phyloP scores from a whole-genome alignment of 2,329 filamentous ascomycete genomes.

The Pestalotiopsis sp. region DNA sequence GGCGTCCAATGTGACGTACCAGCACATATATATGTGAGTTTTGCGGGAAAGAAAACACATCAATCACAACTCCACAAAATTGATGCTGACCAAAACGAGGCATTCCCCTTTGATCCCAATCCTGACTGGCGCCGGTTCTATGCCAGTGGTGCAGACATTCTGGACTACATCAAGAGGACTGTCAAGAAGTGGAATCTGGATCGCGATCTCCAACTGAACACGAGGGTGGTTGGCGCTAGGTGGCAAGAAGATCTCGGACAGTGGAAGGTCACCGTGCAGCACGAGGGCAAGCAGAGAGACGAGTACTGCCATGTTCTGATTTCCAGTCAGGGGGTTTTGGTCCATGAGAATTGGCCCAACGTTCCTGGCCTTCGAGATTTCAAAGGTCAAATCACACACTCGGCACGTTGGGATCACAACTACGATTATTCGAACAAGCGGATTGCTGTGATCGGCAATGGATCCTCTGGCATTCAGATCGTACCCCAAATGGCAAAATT shows the following conservation, averaged over 20 bases:
- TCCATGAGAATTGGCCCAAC: conserved; percentile 24
- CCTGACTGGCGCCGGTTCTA: conserved; percentile 62
- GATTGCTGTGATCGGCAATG: conserved; percentile 7
- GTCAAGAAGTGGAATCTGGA: conserved; percentile 47
- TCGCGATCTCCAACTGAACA: conserved; percentile 36
- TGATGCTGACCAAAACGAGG: conserved; percentile 17
- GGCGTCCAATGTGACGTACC: conserved; percentile 31
- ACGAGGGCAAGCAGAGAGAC: conserved; percentile 12
- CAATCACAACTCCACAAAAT: background rate
- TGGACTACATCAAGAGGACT: conserved; percentile 53
- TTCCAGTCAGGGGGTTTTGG: conserved; percentile 4
- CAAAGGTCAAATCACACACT: conserved; percentile 27
- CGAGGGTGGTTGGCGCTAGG: conserved; percentile 33
- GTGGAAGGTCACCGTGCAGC: conserved; percentile 24
- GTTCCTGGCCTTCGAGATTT: conserved; percentile 26
- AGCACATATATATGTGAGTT: conserved; percentile 23
- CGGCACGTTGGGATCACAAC: conserved; percentile 24
- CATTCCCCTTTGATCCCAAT: conserved; percentile 58
- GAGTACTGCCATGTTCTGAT: conserved; percentile 14
- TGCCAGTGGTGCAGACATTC: conserved; percentile 58
- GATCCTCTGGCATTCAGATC: conserved; percentile 10
- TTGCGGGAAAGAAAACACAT: background rate
- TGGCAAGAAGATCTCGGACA: conserved; percentile 27
- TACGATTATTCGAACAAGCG: conserved; percentile 20
- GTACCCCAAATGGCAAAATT: conserved; percentile 21